Conservation (phyloP, 225 moss, liverwort and hornwort species). For the Physcomitrellopsis africana region DNA sequence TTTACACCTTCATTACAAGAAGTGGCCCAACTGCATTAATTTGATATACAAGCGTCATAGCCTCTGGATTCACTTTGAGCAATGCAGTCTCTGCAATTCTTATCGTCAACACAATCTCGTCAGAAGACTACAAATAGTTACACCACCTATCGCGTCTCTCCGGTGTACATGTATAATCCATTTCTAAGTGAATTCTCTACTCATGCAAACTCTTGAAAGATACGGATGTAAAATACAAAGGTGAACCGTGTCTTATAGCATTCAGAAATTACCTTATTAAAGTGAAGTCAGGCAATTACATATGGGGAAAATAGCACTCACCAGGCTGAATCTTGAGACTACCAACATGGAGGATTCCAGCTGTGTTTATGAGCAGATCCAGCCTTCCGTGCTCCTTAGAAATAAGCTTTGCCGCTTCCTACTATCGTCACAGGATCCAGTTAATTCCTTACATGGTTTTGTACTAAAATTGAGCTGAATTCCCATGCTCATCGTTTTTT, state of each 20-base stretch:
- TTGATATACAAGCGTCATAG: conserved; percentile 71
- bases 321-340: conserved; percentile 81
- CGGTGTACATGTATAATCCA: no score
- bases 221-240: no score
- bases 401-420: conserved; percentile 83
- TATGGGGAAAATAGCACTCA: conserved; percentile 18
- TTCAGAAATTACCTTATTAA: no score
- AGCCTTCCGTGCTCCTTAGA: conserved; percentile 66
- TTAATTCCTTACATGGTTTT: background rate
- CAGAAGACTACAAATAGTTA: conserved; percentile 3
- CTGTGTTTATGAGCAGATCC: conserved; percentile 84
- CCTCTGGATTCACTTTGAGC: conserved; percentile 69
- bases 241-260: no score
- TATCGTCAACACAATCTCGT: conserved; percentile 3
- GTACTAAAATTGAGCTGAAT: background rate
- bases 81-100: conserved; percentile 82
- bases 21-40: conserved; percentile 89
- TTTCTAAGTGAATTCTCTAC: no score
- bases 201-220: no score
- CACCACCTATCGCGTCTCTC: no score
- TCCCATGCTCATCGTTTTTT: background rate
- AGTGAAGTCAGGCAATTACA: background rate
- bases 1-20: conserved; percentile 81
- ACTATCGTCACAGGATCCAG: conserved; percentile 39
- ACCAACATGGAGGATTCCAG: conserved; percentile 82